phyloP scores from a whole-genome alignment of 257 asterid genomes.

The Fraxinus quadrangulata region DNA sequence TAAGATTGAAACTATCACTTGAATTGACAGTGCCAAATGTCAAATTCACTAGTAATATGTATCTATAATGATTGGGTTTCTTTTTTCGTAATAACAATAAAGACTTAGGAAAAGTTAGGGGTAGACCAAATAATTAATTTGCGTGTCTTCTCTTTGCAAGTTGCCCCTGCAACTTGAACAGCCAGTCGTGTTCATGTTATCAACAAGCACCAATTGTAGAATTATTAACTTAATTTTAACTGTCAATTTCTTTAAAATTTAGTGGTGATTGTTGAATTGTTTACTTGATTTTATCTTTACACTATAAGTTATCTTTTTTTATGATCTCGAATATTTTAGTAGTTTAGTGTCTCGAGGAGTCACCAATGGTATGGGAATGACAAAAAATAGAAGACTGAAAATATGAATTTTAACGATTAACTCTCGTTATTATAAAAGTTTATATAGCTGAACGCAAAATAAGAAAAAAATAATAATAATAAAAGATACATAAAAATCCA shows the following conservation, averaged over 20 bases:
- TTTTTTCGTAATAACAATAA: not conserved
- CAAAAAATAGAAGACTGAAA: no score
- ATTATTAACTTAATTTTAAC: not conserved
- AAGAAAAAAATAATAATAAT: no score
- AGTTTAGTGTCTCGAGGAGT: no score
- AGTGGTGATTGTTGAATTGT: not conserved
- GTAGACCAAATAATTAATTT: not conserved
- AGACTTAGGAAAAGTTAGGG: slow-evolving; percentile 3
- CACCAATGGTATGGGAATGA: no score
- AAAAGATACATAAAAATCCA: no score
- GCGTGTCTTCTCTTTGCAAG: slow-evolving; percentile 26
- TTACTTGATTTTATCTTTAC: not conserved
- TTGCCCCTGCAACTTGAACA: slow-evolving; percentile 16
- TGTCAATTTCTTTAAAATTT: not conserved
- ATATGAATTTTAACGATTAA: no score
- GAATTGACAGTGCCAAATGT: slow-evolving; percentile 19
- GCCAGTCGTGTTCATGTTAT: not conserved
- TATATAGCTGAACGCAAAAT: no score
- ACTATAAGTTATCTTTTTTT: not conserved
- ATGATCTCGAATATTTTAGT: not conserved
- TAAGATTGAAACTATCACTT: not conserved
- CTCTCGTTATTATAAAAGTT: no score
- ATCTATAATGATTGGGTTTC: not conserved
- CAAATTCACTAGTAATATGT: slow-evolving; percentile 6
- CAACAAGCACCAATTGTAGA: not conserved